Base-by-base conservation (phyloP, 371 early-diverging fungal species). In the Mucor lusitanicus region DNA sequence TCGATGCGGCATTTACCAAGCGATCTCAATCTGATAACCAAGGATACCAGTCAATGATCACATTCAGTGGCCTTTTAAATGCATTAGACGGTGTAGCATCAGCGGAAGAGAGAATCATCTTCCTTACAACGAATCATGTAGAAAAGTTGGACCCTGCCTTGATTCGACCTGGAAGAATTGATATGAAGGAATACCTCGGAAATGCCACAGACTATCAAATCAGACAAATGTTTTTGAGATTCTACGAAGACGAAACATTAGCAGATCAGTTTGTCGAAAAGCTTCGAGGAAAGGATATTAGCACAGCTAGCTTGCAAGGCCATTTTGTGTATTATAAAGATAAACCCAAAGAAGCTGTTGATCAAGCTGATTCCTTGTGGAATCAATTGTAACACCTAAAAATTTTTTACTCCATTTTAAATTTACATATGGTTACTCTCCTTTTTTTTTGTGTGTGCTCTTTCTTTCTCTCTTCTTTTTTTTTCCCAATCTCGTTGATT, bases 111-210 rank as follows among this genome's bases (percentile, higher is more conserved):
- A 89, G 99, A 39, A 91, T 99, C 54, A 91, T 98, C 28, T 95
- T 99, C 73, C 98, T 99, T 95, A 99, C 99, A 12, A 99, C 99
- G 11, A 99, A 99, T 78, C 97, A 98, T 73, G 87, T 98, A 28
- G 98, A 97, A 30, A 86, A 86, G 4, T 87, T 99, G 46, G 99
- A 99, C 77, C 93, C 96, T 3, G 99, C 99, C 0, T 83, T 99
- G 46, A 92, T 99, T 63, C 87, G 99, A 35, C 99, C 99, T 3
- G 99, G 99, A 3, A 88, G 99, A 46, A 97, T 99, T 11, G 99
- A 99, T 70, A 63, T 96, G 64, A 93, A 96, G 71, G 93, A 94
- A 58, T 90, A 87, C 60, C 84, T 99, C 23, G 99, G 93, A 15
- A 89, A 95, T 69, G 97, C 94, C 0, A 87, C 91, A 2, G 83